A percentile compares a stretch with the other conserved stretches of the same genome.
Evolutionary conservation across 768 basidiomycete species (phyloP).

Genomic region (Mycena chlorophos): DNA sequence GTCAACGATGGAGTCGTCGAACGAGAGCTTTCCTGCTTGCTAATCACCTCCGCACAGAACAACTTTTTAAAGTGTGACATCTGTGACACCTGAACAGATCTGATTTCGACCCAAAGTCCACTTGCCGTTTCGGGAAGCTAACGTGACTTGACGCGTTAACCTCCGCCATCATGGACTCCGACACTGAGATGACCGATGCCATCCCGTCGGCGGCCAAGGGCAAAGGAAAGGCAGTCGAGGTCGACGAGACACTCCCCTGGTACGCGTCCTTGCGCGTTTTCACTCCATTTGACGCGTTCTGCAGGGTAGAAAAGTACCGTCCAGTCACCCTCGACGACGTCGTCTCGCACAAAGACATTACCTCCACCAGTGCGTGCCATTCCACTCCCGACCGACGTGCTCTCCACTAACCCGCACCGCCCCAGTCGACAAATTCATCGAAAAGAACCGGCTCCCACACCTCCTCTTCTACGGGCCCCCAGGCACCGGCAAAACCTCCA

Average conservation of each 20-base stretch:
- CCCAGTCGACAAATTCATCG: slow-evolving; percentile 93
- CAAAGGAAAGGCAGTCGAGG: slow-evolving; percentile 64
- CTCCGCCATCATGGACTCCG: slow-evolving; percentile 50
- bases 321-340: slow-evolving; percentile 91
- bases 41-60: slow-evolving; percentile 38
- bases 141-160: slow-evolving; percentile 28
- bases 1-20: slow-evolving; percentile 91
- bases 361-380: slow-evolving; percentile 76
- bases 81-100: neutral
- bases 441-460: slow-evolving; percentile 91
- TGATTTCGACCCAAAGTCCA: too few species aligned
- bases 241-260: slow-evolving; percentile 80
- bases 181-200: slow-evolving; percentile 58
- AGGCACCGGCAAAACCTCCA: slow-evolving; percentile 97
- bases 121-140: too few species aligned
- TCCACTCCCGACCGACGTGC: neutral
- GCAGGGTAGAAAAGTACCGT: slow-evolving; percentile 97
- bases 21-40: too few species aligned
- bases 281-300: slow-evolving; percentile 12
- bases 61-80: slow-evolving; percentile 10
- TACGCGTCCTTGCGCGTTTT: slow-evolving; percentile 35
- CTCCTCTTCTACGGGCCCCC: slow-evolving; percentile 97
- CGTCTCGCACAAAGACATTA: slow-evolving; percentile 96
- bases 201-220: slow-evolving; percentile 51
- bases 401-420: slow-evolving; percentile 14